Evolutionary conservation across 2,329 filamentous ascomycete species (phyloP), one percentile per base, ranked within the genome.

Genomic region (Pseudohalonectria lignicola): DNA sequence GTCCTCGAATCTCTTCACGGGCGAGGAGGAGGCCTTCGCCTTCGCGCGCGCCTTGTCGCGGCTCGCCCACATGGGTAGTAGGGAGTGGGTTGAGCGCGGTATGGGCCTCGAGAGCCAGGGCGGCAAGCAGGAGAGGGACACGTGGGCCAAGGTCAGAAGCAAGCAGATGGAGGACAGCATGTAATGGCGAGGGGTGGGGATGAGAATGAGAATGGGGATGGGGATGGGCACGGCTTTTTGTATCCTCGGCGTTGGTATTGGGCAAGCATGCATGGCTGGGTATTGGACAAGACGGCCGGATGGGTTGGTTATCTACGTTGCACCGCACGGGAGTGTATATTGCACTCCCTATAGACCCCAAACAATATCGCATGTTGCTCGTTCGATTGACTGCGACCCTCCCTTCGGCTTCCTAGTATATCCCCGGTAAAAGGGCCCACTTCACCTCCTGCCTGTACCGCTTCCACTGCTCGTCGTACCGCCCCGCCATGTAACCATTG

Each of bases 1-100:
- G 64, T 13, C 79, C 47, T 86, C 81, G 31, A 85, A 75, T 47
- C 75, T 96, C 29, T 98, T 98, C 58, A 84, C 82, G 2, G 92
- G 92, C 30, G 92, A 95, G 41, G 92, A 98, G 64, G 92, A 98
- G 62, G 76, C 86, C 0, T 98, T 98, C 64, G 92, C 92, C 0
- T 98, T 98, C 66, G 87, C 87, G 18, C 69, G 92, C 39, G 92
- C 92, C 1, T 59, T 96, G 48, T 88, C 82, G 39, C 68, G 92
- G 40, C 62, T 98, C 43, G 82, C 70, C 39, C 87, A 96, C 61
- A 98, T 98, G 92, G 86, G 87, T 16, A 92, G 86, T 56, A 76
- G 79, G 57, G 83, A 95, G 56, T 98, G 92, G 92, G 84, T 96
- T 3, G 90, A 96, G 62, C 63, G 87, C 12, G 88, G 76, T 2